These are phyloP conservation scores for Aspergillus saccharolyticus DNA, from an alignment of 495 filamentous ascomycete species.

Conservation along the genomic window DNA sequence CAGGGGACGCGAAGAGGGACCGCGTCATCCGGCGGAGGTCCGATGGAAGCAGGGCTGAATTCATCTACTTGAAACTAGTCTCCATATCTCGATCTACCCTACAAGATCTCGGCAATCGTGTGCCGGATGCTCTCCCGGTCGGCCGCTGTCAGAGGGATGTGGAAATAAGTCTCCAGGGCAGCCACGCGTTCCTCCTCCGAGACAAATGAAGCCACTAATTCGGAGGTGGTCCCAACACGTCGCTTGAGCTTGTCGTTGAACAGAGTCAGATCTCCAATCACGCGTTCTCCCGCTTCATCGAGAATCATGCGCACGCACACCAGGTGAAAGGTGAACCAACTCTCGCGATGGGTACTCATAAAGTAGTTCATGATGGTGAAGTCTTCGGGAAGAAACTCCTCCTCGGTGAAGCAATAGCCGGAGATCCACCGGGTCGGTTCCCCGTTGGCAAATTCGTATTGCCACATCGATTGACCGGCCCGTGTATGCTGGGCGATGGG, in stretches of 20 bases:
- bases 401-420: slow-evolving; percentile 52
- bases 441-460: slow-evolving; percentile 3
- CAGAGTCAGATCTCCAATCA: slow-evolving; percentile 54
- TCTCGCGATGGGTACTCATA: slow-evolving; percentile 28
- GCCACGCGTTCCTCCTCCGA: background rate
- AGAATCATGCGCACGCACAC: slow-evolving; percentile 48
- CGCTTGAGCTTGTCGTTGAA: slow-evolving; percentile 26
- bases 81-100: background rate
- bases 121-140: background rate
- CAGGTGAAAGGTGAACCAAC: slow-evolving; percentile 46
- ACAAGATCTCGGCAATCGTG: background rate
- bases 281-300: slow-evolving; percentile 25
- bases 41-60: too few species aligned
- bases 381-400: slow-evolving; percentile 53
- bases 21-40: too few species aligned
- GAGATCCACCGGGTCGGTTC: slow-evolving; percentile 42
- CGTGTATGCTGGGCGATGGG: background rate
- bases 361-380: slow-evolving; percentile 54
- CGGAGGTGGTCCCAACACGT: background rate
- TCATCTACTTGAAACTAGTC: too few species aligned
- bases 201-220: background rate
- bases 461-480: background rate
- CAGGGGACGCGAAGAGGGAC: too few species aligned
- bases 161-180: background rate
- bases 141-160: background rate